Percentiles rank a stretch among this genome's conserved stretches.
Conservation (phyloP, 2,329 filamentous ascomycete genomes). For the Neopestalotiopsis sp. region DNA sequence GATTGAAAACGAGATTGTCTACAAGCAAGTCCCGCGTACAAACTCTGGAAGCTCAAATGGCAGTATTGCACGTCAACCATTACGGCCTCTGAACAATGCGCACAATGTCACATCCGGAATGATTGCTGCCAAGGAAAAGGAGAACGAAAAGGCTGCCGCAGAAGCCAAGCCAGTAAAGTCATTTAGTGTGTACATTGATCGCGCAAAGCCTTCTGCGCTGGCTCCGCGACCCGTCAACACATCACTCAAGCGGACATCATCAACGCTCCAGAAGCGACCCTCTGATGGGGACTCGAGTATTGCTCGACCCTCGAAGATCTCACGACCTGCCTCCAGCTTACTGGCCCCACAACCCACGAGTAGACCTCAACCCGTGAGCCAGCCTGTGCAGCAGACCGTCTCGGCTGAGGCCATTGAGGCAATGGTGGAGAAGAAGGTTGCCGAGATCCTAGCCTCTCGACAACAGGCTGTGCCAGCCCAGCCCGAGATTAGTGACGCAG, state of each 20-base stretch:
- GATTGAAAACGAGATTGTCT: conserved; percentile 93
- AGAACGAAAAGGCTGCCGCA: conserved; percentile 54
- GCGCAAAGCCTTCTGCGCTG: conserved; percentile 51
- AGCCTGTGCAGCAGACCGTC: conserved; percentile 43
- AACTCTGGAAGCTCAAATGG: conserved; percentile 42
- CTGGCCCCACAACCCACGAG: conserved; percentile 25
- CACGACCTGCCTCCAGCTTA: conserved; percentile 39
- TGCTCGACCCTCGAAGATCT: conserved; percentile 55
- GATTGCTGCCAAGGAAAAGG: conserved; percentile 53
- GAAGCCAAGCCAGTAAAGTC: conserved; percentile 77
- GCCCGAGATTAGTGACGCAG: conserved; percentile 72
- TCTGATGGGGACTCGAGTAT: conserved; percentile 36
- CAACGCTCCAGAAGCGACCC: conserved; percentile 47
- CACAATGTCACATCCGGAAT: conserved; percentile 74
- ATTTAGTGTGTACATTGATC: conserved; percentile 88
- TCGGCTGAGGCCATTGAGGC: conserved; percentile 83
- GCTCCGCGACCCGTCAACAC: conserved; percentile 25
- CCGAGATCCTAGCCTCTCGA: conserved; percentile 84
- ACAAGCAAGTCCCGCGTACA: conserved; percentile 72
- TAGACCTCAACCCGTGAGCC: conserved; percentile 22
- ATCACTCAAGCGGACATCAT: conserved; percentile 29
- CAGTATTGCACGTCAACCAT: conserved; percentile 69
- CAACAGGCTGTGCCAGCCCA: conserved; percentile 57
- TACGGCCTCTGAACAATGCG: conserved; percentile 77
- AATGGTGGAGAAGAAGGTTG: conserved; percentile 89